A percentile compares a stretch with the other conserved stretches of the same genome.
These are phyloP conservation scores for Naganishia albida DNA, from an alignment of 1,284 basidiomycete species.

Conservation along the genomic window DNA sequence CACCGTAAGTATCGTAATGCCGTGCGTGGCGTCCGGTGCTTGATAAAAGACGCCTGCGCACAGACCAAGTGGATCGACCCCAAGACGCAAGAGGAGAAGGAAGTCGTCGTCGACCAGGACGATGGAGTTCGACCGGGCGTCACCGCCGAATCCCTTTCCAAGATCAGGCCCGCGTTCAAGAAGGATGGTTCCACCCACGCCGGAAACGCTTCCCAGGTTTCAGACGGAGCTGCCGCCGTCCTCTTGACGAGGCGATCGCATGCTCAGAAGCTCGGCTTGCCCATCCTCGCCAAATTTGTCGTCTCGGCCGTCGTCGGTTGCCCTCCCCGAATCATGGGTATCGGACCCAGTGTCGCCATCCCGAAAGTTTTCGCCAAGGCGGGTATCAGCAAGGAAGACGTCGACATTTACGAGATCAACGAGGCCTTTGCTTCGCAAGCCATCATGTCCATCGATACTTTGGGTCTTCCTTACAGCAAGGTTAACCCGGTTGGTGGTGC, in stretches of 20 bases:
- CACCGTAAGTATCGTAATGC: constrained; percentile 57
- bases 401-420: constrained; percentile 90
- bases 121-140: constrained; percentile 93
- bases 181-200: constrained; percentile 91
- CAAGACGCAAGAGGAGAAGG: constrained; percentile 77
- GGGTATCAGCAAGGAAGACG: constrained; percentile 66
- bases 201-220: constrained; percentile 81
- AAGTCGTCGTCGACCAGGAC: constrained; percentile 79
- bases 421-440: constrained; percentile 82
- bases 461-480: constrained; percentile 73
- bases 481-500: constrained; percentile 87
- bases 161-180: constrained; percentile 91
- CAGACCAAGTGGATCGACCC: constrained; percentile 72
- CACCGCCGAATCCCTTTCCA: constrained; percentile 78
- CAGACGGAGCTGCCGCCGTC: constrained; percentile 89
- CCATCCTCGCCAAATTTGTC: constrained; percentile 84
- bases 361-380: constrained; percentile 72
- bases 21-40: neutral
- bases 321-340: constrained; percentile 74
- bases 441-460: constrained; percentile 73
- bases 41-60: neutral
- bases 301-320: constrained; percentile 71
- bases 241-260: constrained; percentile 76
- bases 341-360: constrained; percentile 82
- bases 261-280: constrained; percentile 78